Conservation (phyloP, 2,329 filamentous ascomycete species). For the Verruconis gallopava region DNA sequence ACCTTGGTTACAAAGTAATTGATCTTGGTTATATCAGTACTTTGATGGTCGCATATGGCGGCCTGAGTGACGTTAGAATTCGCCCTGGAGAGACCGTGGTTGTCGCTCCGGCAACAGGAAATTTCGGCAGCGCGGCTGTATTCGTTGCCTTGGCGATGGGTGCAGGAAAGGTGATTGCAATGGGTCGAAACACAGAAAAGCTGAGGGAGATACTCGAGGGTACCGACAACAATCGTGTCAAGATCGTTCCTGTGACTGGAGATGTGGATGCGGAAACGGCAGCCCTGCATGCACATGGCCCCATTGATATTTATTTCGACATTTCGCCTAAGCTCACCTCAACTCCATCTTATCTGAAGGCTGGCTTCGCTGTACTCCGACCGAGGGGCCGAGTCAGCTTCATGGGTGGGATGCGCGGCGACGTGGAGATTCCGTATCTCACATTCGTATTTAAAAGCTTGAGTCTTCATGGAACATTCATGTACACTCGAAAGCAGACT, state of each 20-base stretch:
- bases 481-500: neutral
- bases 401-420: slow-evolving; percentile 14
- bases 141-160: slow-evolving; percentile 38
- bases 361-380: slow-evolving; percentile 25
- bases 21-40: slow-evolving; percentile 28
- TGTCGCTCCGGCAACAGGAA: slow-evolving; percentile 38
- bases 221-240: slow-evolving; percentile 19
- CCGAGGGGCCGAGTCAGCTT: slow-evolving; percentile 22
- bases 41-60: slow-evolving; percentile 33
- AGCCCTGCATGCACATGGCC: slow-evolving; percentile 22
- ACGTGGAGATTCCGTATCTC: neutral
- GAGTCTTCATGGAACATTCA: neutral
- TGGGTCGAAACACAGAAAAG: slow-evolving; percentile 31
- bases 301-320: slow-evolving; percentile 35
- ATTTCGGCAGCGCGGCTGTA: slow-evolving; percentile 37
- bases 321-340: slow-evolving; percentile 28
- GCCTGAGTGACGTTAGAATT: slow-evolving; percentile 29
- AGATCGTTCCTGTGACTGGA: slow-evolving; percentile 30
- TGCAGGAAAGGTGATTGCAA: slow-evolving; percentile 39
- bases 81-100: slow-evolving; percentile 37
- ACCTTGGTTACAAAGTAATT: slow-evolving; percentile 28
- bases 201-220: slow-evolving; percentile 24
- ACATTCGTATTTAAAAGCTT: neutral
- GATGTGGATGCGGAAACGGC: slow-evolving; percentile 25
- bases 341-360: slow-evolving; percentile 28